Evolutionary conservation across 73 alveolate species (phyloP), one percentile per base, ranked within the genome.

Genomic region (Paraurostyla sp.): DNA sequence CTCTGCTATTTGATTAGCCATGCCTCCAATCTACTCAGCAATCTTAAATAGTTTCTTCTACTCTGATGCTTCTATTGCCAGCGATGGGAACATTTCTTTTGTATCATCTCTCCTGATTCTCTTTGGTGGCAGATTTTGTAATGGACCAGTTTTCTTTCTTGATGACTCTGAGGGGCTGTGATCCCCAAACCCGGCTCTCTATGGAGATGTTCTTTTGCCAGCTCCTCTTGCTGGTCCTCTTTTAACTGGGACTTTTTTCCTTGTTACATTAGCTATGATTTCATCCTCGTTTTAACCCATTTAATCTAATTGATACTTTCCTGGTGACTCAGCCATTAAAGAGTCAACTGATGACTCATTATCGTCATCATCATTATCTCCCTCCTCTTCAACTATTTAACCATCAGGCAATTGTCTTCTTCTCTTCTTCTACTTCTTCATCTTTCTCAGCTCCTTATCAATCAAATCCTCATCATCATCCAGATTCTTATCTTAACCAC

Each of bases 41-140:
- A 90, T 48, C 69, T 90, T 90, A 15, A 32, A 48, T 30, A 90
- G 86, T 43, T 83, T 81, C 65, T 71, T 71, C 30, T 68, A 29
- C 16, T 88, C 82, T 4, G 60, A 46, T 33, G 83, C 59, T 30
- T 90, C 80, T 9, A 90, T 68, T 23, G 85, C 45, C 20, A 82
- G 45, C 33, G 92, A 60, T 13, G 95, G 95, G 89, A 90, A 90
- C 90, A 90, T 33, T 35, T 90, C 95, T 29, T 40, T 48, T 27
- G 92, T 90, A 40, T 83, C 80, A 1, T 83, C 89, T 29, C 88
- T 68, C 58, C 83, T 81, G 42, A 90, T 90, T 69, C 68, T 73
- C 78, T 83, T 62, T n/a, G 91, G 87, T 41, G 88, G 68, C 9
- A 48, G 32, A 36, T 73, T 73, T 48, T 73, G 46, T n/a, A 73